Base-by-base conservation (phyloP, 2,329 filamentous ascomycete genomes). In the Hypoxylon sp. region DNA sequence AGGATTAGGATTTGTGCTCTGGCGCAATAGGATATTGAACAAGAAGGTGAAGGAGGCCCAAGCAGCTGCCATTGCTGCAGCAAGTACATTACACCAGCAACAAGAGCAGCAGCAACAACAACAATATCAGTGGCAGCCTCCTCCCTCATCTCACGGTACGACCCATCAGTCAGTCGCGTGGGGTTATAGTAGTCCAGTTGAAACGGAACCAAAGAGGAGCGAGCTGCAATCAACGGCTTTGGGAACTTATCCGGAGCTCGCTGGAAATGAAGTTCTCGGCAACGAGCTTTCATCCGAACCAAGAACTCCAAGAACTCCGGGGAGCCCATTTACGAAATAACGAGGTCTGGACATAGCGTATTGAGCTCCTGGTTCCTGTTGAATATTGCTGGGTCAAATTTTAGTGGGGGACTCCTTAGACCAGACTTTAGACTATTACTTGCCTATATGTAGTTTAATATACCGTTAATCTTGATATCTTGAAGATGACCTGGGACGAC, bases 51-150 rank as follows among this genome's bases (percentile, higher is more conserved):
- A 59, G 44, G 49, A 65, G 33, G 63, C 62, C 5, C 57, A 64
- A 55, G 65, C 48, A 56, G 57, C 63, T 7, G 30, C 50, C 7
- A 50, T 44, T n/a, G 65, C 44, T 7, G 66, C 62, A 14, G 20
- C 17, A 13, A 60, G 20, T 22, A 20, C 31, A 31, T 60, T 62
- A 22, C 60, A 61, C 13, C 61, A 68, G n/a, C 55, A 54, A 13
- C 62, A 48, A 40, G 57, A 63, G 13, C 49, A 57, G 22, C 35
- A 35, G 22, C 63, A 56, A 14, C 57, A 56, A 14, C 63, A 67
- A 22, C 54, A 60, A 44, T 63, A 71, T 22, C 62, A 69, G 6
- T 64, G 67, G 66, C 69, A 66, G 25, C 59, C 49, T n/a, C 49
- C 62, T n/a, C 55, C 62, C 6, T 59, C 51, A 22, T 62, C 68